Conservation (phyloP, 106 monocot genomes). For the Phalaenopsis equestris region DNA sequence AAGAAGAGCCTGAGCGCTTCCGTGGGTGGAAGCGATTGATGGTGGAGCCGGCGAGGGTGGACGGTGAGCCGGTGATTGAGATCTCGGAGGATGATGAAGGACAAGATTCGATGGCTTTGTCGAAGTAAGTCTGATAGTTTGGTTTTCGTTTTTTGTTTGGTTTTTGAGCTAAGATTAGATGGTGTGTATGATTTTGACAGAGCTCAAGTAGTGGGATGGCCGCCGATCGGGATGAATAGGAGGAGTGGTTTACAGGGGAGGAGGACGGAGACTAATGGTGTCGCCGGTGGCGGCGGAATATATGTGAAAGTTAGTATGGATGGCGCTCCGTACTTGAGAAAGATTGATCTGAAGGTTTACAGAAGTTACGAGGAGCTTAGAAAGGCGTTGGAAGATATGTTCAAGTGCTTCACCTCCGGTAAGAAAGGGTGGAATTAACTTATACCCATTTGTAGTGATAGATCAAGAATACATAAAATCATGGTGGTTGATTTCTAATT, state of each 20-base stretch:
- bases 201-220: slow-evolving; percentile 75
- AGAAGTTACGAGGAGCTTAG: slow-evolving; percentile 60
- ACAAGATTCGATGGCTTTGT: background rate
- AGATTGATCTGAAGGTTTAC: slow-evolving; percentile 80
- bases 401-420: slow-evolving; percentile 60
- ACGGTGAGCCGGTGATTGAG: background rate
- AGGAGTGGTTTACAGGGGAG: slow-evolving; percentile 46
- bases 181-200: background rate
- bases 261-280: slow-evolving; percentile 16
- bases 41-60: background rate
- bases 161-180: background rate
- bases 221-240: slow-evolving; percentile 64
- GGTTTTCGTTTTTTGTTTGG: background rate
- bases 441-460: background rate
- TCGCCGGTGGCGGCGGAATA: slow-evolving; percentile 10
- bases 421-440: background rate
- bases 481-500: background rate
- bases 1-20: background rate
- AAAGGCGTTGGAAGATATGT: slow-evolving; percentile 70
- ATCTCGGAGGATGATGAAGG: background rate
- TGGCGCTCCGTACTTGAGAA: slow-evolving; percentile 87
- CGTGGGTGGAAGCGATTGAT: slow-evolving; percentile 6
- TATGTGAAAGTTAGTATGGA: slow-evolving; percentile 93
- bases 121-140: background rate
- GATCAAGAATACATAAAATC: background rate